These are phyloP conservation scores for Ormosia emarginata DNA, from an alignment of 306 rosid species.

Conservation along the genomic window DNA sequence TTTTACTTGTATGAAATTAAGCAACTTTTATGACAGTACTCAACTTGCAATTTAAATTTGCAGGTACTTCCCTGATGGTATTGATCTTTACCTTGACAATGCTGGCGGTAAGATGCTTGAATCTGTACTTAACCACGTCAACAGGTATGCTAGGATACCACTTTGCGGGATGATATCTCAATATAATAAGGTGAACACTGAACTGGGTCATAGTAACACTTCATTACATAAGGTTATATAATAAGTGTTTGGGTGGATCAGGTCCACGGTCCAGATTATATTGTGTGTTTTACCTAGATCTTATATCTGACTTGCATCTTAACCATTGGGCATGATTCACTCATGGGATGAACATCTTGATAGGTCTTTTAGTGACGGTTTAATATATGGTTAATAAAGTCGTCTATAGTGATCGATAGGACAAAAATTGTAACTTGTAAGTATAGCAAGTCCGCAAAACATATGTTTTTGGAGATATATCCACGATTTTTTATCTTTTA, in stretches of 20 bases:
- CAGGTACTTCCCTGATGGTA: constrained; percentile 62
- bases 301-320: background rate
- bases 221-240: background rate
- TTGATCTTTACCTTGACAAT: constrained; percentile 62
- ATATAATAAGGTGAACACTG: constrained; percentile 44
- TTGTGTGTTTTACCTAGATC: no score
- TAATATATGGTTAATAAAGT: no score
- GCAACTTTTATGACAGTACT: background rate
- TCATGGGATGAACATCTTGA: background rate
- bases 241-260: no score
- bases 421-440: no score
- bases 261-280: no score
- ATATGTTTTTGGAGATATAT: no score
- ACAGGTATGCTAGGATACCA: constrained; percentile 50
- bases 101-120: constrained; percentile 75
- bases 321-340: background rate
- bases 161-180: constrained; percentile 72
- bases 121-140: constrained; percentile 64
- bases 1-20: background rate
- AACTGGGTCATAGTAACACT: background rate
- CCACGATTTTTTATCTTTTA: no score
- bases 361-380: no score
- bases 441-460: no score
- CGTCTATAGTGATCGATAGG: no score
- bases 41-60: background rate